Base-by-base conservation (phyloP, 768 basidiomycete species). In the Pleurotus pulmonarius region DNA sequence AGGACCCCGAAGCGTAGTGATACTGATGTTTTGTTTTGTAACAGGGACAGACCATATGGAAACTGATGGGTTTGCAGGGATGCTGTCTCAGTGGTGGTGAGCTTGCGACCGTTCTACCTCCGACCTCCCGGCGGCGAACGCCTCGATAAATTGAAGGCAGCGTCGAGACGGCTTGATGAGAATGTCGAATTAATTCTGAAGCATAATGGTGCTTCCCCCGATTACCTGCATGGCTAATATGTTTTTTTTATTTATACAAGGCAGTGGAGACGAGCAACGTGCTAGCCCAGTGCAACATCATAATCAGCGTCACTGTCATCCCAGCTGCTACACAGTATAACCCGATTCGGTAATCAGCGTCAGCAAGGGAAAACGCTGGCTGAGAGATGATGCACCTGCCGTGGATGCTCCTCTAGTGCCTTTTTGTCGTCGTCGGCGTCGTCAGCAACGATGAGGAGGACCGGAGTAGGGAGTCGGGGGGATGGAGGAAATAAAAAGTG, bases 51-150 rank as follows among this genome's bases (percentile, higher is more conserved):
- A 3, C 22, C 46, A 47, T 47, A 47, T 47, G 46, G 46, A 47
- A 47, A 25, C 22, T 47, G 46, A 47, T 47, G 46, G 16, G 22
- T 16, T 20, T 47, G 46, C 46, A 47, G 46, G 46, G 46, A 16
- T 47, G 46, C 46, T 47, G 46, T 44, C 43, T 44, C 16, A 22
- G 46, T 15, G 22, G 24, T 49, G n/a, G 24, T 49, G 29, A 29
- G 20, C 16, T 47, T 47, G 20, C 29, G 49, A 49, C 49, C 49
- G 49, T 49, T 29, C 49, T 49, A 49, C 25, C 49, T 49, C 49
- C 49, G 49, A 49, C 29, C 25, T 37, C 11, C 49, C 20, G 20
- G 24, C 26, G 49, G n/a, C 41, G 41, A n/a, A 44, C n/a, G 41
- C 41, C 41, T 44, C 41, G 41, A 44, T 16, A 44, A 44, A 44